Conservation (phyloP, 306 rosid genomes). For the Urtica urens region DNA sequence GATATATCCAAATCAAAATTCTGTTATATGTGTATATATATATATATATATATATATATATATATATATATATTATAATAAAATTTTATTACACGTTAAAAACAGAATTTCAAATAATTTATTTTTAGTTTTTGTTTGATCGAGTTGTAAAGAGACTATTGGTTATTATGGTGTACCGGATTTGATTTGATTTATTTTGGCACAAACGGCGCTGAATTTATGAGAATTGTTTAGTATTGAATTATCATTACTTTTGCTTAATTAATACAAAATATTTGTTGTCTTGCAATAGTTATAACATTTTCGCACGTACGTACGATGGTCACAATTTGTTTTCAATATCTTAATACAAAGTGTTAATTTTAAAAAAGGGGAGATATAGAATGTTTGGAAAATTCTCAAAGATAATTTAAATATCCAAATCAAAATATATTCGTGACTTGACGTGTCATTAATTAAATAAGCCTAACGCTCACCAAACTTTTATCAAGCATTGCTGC, state of each 20-base stretch:
- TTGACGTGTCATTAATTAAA: background rate
- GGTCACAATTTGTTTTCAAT: background rate
- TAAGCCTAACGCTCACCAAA: constrained; percentile 4
- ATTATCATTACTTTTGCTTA: background rate
- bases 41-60: too few relatives aligned
- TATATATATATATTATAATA: too few relatives aligned
- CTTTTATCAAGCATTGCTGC: background rate
- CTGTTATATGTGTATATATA: too few relatives aligned
- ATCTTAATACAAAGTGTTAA: too few relatives aligned
- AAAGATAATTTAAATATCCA: background rate
- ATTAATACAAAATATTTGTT: background rate
- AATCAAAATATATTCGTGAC: background rate
- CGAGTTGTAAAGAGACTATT: too few relatives aligned
- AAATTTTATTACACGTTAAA: too few relatives aligned
- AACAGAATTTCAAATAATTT: too few relatives aligned
- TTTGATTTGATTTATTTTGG: constrained; percentile 1
- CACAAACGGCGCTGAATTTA: constrained; percentile 10
- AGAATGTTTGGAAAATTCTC: too few relatives aligned
- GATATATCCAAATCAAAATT: too few relatives aligned
- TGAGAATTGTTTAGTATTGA: background rate
- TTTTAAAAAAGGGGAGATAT: too few relatives aligned
- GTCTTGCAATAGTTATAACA: background rate
- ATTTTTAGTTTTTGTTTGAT: background rate
- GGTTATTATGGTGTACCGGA: too few relatives aligned
- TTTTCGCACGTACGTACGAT: background rate